These are phyloP conservation scores for Fusarium mexicanum DNA, from an alignment of 2,329 filamentous ascomycete genomes.

Conservation along the genomic window DNA sequence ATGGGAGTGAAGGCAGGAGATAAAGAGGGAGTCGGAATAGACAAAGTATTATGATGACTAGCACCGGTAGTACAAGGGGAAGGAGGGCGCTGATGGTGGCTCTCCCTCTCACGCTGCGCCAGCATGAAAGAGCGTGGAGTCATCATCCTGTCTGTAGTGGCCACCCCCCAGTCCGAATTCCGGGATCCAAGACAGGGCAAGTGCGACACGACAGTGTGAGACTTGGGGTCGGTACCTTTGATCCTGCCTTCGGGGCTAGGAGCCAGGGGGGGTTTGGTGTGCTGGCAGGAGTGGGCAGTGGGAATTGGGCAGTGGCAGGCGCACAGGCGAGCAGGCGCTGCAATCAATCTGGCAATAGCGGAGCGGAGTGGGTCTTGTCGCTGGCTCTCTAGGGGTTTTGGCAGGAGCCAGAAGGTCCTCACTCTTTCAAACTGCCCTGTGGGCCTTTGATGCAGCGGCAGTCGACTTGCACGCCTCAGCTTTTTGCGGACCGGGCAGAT, in stretches of 20 bases:
- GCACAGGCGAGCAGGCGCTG: neutral
- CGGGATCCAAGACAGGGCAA: constrained; percentile 33
- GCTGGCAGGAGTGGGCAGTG: constrained; percentile 26
- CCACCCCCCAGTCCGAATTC: constrained; percentile 32
- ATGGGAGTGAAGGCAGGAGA: constrained; percentile 27
- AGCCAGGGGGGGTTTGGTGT: constrained; percentile 19
- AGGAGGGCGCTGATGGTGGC: constrained; percentile 29
- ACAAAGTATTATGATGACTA: constrained; percentile 37
- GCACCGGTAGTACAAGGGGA: constrained; percentile 30
- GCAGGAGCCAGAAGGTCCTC: constrained; percentile 1
- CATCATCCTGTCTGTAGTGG: constrained; percentile 36
- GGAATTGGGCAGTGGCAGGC: neutral
- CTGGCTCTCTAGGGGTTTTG: constrained; percentile 23
- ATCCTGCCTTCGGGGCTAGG: constrained; percentile 10
- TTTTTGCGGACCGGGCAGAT: neutral
- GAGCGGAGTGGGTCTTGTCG: constrained; percentile 25
- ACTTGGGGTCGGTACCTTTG: constrained; percentile 29
- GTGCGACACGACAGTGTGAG: constrained; percentile 30
- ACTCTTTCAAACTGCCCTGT: neutral
- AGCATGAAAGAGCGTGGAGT: constrained; percentile 45
- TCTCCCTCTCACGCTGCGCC: constrained; percentile 36
- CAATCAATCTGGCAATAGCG: constrained; percentile 38
- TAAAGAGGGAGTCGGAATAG: constrained; percentile 37
- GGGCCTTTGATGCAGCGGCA: constrained; percentile 8
- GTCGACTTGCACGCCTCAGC: constrained; percentile 1